These are phyloP conservation scores for Candida quercuum DNA, from an alignment of 805 yeast species.

Conservation along the genomic window DNA sequence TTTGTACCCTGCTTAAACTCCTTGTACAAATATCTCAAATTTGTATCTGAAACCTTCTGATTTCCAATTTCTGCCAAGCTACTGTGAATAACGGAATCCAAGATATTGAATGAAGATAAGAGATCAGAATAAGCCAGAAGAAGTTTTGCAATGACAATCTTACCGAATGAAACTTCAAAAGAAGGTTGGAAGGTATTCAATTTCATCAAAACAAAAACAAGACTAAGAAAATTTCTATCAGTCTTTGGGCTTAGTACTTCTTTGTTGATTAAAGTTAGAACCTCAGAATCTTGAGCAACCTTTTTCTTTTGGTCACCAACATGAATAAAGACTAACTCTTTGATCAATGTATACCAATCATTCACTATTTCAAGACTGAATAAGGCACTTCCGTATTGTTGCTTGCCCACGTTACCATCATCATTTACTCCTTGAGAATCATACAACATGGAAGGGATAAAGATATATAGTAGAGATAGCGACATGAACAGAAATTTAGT, in stretches of 20 bases:
- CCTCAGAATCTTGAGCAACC: constrained; percentile 16
- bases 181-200: constrained; percentile 15
- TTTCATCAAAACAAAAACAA: constrained; percentile 14
- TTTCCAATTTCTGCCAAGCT: constrained; percentile 18
- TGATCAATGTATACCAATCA: constrained; percentile 21
- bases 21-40: constrained; percentile 21
- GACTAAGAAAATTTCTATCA: constrained; percentile 4
- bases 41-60: constrained; percentile 17
- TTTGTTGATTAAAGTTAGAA: constrained; percentile 10
- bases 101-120: constrained; percentile 7
- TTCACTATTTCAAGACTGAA: not conserved
- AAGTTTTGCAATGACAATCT: constrained; percentile 17
- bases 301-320: constrained; percentile 13
- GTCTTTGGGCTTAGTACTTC: constrained; percentile 7
- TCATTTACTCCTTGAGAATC: not conserved
- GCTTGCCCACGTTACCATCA: not conserved
- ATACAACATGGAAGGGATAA: constrained; percentile 14
- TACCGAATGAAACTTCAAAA: constrained; percentile 22
- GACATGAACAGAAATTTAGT: constrained; percentile 24
- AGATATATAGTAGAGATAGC: constrained; percentile 16
- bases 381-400: not conserved
- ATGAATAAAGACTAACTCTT: constrained; percentile 20
- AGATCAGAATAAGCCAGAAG: constrained; percentile 18
- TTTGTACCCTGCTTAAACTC: constrained; percentile 15
- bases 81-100: constrained; percentile 11